These are phyloP conservation scores for Hypoxylon sp. DNA, from an alignment of 2,329 filamentous ascomycete genomes.

Conservation along the genomic window DNA sequence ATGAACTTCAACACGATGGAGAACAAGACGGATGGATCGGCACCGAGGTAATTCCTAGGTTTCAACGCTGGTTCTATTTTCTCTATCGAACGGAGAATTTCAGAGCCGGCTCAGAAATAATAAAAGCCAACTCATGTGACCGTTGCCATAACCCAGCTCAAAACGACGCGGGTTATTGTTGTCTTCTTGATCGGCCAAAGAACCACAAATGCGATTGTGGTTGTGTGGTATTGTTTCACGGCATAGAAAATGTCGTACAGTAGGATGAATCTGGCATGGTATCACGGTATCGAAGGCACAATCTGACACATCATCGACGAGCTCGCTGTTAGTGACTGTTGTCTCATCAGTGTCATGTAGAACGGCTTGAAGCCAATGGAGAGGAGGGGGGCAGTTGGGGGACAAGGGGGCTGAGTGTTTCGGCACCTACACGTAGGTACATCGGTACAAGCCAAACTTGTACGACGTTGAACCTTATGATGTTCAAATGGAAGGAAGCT, in stretches of 20 bases:
- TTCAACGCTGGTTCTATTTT: neutral
- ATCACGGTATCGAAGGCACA: conserved; percentile 19
- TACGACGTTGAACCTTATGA: neutral
- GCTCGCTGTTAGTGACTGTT: conserved; percentile 5
- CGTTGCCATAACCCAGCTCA: neutral
- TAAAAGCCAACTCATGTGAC: neutral
- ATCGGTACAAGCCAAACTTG: neutral
- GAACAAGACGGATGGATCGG: conserved; percentile 12
- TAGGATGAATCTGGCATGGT: conserved; percentile 24
- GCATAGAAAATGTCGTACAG: conserved; percentile 9
- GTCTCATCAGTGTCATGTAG: conserved; percentile 38
- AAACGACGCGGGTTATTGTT: conserved; percentile 2
- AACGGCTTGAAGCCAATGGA: conserved; percentile 20
- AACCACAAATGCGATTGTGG: conserved; percentile 1
- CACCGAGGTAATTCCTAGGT: neutral
- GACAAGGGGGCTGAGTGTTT: conserved; percentile 1
- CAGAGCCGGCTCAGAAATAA: conserved; percentile 2
- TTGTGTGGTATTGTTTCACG: conserved; percentile 8
- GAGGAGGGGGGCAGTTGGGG: conserved; percentile 1
- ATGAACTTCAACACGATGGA: conserved; percentile 6
- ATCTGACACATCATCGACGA: conserved; percentile 28
- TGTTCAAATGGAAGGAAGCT: neutral
- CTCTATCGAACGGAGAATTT: conserved; percentile 13
- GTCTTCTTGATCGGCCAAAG: conserved; percentile 4
- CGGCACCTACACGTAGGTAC: neutral